These are phyloP conservation scores for Septoria linicola DNA, from an alignment of 2,329 filamentous ascomycete genomes.

Conservation along the genomic window DNA sequence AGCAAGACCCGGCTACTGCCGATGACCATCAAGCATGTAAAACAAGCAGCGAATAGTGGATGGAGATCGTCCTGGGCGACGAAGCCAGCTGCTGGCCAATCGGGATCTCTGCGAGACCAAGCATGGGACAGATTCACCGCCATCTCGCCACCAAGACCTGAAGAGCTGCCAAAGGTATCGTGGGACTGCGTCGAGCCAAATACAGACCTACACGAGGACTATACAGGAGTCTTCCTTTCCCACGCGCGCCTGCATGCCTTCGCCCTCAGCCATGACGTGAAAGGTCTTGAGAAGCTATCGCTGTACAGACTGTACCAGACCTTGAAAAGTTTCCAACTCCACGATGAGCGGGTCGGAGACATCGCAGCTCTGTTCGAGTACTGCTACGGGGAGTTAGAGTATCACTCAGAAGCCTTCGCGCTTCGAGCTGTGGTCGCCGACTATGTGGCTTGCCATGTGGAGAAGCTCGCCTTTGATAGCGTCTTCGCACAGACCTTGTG, in stretches of 20 bases:
- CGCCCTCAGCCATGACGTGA: conserved; percentile 12
- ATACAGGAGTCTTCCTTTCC: conserved; percentile 14
- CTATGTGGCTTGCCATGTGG: conserved; percentile 13
- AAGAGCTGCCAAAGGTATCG: conserved; percentile 33
- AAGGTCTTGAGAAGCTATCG: background rate
- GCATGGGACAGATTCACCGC: conserved; percentile 3
- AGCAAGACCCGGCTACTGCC: too few species aligned
- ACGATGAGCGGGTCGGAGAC: background rate
- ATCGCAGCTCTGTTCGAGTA: conserved; percentile 10
- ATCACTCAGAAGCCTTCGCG: background rate
- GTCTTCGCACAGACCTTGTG: background rate
- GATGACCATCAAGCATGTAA: background rate
- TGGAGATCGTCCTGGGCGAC: too few species aligned
- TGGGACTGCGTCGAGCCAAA: background rate
- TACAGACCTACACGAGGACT: conserved; percentile 9
- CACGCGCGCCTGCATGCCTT: conserved; percentile 16
- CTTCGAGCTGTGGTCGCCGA: background rate
- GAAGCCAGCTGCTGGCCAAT: too few species aligned
- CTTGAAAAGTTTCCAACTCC: conserved; percentile 1
- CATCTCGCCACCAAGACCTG: background rate
- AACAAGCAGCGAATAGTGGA: background rate
- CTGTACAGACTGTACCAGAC: conserved; percentile 11
- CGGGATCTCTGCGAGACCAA: background rate
- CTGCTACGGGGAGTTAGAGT: background rate
- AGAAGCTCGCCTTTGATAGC: conserved; percentile 1